Conservation (phyloP, 2,329 filamentous ascomycete species). For the Herpotrichia juniperi region DNA sequence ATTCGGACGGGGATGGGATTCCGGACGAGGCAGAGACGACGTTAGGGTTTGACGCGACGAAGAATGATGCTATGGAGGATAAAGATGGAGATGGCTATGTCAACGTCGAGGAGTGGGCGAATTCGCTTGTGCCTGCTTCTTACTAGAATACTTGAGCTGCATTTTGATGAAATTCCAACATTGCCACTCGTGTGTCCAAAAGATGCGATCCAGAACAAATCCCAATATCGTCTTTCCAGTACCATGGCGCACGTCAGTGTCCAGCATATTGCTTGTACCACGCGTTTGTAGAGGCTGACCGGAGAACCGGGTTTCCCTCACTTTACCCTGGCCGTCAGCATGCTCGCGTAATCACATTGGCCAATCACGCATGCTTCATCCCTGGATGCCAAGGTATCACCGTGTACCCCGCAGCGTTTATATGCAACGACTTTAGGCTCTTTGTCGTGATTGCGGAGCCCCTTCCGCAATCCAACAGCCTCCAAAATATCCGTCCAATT, state of each 20-base stretch:
- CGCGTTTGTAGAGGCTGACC: no score
- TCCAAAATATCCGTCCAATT: neutral
- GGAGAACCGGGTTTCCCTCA: neutral
- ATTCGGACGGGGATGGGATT: slow-evolving; percentile 58
- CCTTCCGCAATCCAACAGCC: neutral
- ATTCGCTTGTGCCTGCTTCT: slow-evolving; percentile 50
- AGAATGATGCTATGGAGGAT: slow-evolving; percentile 48
- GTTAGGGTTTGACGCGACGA: slow-evolving; percentile 46
- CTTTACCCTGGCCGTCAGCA: neutral
- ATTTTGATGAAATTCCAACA: neutral
- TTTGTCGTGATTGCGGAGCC: neutral
- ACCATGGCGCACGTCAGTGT: no score
- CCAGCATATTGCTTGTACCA: no score
- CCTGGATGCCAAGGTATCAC: neutral
- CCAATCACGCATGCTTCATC: neutral
- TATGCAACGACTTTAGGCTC: neutral
- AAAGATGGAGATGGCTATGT: slow-evolving; percentile 52
- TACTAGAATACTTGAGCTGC: slow-evolving; percentile 16
- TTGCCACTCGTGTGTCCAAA: neutral
- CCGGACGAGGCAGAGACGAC: slow-evolving; percentile 56
- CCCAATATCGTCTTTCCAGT: no score
- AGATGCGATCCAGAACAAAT: no score
- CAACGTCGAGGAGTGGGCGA: slow-evolving; percentile 59
- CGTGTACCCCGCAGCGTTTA: neutral
- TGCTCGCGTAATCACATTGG: neutral